Base-by-base conservation (phyloP, 192 early-diverging fungal genomes). In the Paraglomus occultum region DNA sequence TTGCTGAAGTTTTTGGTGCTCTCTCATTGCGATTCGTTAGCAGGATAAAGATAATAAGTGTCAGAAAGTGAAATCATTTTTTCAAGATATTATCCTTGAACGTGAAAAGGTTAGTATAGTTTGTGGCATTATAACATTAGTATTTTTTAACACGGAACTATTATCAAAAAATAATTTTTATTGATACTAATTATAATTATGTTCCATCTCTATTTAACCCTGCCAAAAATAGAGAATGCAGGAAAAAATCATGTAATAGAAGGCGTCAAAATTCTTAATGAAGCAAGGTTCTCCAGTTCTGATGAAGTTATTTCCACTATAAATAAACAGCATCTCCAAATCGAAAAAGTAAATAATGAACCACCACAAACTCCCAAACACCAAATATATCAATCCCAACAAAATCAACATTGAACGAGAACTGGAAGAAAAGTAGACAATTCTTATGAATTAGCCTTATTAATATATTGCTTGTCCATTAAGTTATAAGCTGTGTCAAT, bases 161-260 rank as follows among this genome's bases (percentile, higher is more conserved):
- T 20, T 61, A 43, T 62, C 58, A 60, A 60, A 60, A 60, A 61
- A 60, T 60, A 60, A 44, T 60, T 17, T 10, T 60, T 61, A n/a
- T 44, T 43, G 17, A 18, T 61, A 43, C 31, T 31, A 31, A 31
- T 31, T 31, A 31, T 31, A 31, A 31, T 31, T 31, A 31, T 31
- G 31, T 31, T 31, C 31, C 31, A 31, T 44, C 42, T 61, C n/a
- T 44, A 45, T 22, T 45, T 62, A 22, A 62, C 6, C 17, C 44
- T 62, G 60, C 22, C 62, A 12, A 64, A 64, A 64, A 64, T 38
- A 50, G 62, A 64, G 47, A 64, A 64, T 50, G 62, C 22, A 1
- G 47, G 47, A 9, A 49, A 62, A 62, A 64, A 64, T 15, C 48
- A 64, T 38, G 47, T 64, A 64, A 64, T 64, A 64, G 62, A 64